A percentile compares a stretch with the other conserved stretches of the same genome.
Conservation (phyloP, 768 basidiomycete genomes). For the Hebeloma cylindrosporum region DNA sequence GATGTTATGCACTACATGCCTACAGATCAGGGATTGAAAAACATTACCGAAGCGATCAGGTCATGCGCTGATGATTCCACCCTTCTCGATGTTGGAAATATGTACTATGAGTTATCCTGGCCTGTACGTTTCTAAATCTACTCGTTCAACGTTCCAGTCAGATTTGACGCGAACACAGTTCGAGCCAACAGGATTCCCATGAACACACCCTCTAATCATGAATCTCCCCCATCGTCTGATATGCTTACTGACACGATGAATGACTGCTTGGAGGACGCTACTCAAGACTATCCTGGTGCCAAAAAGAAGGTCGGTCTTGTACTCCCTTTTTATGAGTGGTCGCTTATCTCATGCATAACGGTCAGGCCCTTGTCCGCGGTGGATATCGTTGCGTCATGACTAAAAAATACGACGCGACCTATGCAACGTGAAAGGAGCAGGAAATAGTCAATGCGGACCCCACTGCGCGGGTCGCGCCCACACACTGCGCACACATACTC, state of each 20-base stretch:
- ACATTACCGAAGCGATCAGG: constrained; percentile 15
- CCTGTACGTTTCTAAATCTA: constrained; percentile 22
- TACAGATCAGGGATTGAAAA: constrained; percentile 13
- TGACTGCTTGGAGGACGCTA: constrained; percentile 15
- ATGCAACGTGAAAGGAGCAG: no score
- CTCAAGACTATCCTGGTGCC: constrained; percentile 18
- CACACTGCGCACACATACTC: background rate
- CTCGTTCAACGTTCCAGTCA: constrained; percentile 6
- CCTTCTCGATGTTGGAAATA: constrained; percentile 23
- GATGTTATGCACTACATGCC: constrained; percentile 20
- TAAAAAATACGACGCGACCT: background rate
- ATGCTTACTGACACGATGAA: constrained; percentile 25
- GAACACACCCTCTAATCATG: constrained; percentile 19
- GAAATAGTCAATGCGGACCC: background rate
- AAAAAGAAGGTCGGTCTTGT: constrained; percentile 14
- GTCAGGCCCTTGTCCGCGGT: constrained; percentile 1
- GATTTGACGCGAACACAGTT: constrained; percentile 18
- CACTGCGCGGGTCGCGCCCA: background rate
- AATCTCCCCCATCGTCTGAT: constrained; percentile 25
- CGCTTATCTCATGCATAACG: background rate
- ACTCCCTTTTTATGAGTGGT: background rate
- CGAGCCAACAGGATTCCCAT: constrained; percentile 14
- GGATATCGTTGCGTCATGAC: constrained; percentile 1
- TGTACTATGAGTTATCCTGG: constrained; percentile 27
- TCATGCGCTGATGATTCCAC: constrained; percentile 9